Conservation (phyloP, 2,329 filamentous ascomycete species). For the Stenocarpella maydis region DNA sequence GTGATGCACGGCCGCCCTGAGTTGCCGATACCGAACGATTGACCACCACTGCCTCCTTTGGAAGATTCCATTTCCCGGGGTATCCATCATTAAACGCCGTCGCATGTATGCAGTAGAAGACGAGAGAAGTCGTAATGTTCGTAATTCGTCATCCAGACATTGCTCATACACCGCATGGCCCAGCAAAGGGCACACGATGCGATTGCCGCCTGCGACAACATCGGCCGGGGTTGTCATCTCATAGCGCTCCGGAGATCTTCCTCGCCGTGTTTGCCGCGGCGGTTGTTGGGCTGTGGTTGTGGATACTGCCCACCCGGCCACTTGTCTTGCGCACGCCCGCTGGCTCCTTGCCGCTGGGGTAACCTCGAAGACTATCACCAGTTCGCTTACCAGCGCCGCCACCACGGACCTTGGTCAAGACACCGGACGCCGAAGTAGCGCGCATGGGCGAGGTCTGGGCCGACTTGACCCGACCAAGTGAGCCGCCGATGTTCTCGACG, state of each 20-base stretch:
- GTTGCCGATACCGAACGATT: neutral
- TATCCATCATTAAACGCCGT: constrained; percentile 27
- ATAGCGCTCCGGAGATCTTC: constrained; percentile 58
- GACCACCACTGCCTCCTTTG: neutral
- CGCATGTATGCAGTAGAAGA: constrained; percentile 35
- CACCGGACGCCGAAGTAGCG: constrained; percentile 61
- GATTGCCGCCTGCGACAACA: neutral
- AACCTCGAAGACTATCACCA: constrained; percentile 55
- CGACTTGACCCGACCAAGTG: constrained; percentile 57
- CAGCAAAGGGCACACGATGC: neutral
- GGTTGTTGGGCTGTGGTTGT: constrained; percentile 50
- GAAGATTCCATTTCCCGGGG: neutral
- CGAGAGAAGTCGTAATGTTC: constrained; percentile 35
- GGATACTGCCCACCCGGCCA: constrained; percentile 69
- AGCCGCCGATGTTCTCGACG: constrained; percentile 72
- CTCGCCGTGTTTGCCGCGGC: constrained; percentile 55
- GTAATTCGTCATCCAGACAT: constrained; percentile 35
- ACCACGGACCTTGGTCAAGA: constrained; percentile 69
- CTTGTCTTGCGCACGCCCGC: constrained; percentile 71
- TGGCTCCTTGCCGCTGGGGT: constrained; percentile 52
- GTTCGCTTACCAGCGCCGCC: constrained; percentile 43
- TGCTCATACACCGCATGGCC: constrained; percentile 18
- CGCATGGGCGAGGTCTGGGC: constrained; percentile 59
- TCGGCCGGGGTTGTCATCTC: neutral
- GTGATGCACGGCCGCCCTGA: neutral